Evolutionary conservation across 257 asterid genomes (phyloP), one percentile per base, ranked within the genome.

Genomic region (Asclepias syriaca): DNA sequence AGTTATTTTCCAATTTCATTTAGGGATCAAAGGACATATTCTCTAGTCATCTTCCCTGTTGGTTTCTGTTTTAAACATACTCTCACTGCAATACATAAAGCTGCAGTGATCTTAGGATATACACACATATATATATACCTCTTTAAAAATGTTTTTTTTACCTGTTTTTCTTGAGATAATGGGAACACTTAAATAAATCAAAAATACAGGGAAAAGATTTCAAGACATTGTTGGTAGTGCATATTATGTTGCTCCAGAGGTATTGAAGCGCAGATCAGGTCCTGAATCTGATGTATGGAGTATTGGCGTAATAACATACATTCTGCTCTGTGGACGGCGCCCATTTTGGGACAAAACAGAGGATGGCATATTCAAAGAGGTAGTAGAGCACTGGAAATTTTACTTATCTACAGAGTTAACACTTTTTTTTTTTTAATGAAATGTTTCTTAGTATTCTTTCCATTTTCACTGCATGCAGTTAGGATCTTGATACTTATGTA

Each of bases 281-380:
- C 98, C 99, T 58, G 98, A 92, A 82, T 95, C 99, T n/a, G 99
- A 95, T 84, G 99, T 84, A 8, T 95, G 99, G 99, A 95, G 99
- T 80, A 95, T 95, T 58, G 99, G 99, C 61, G 99, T 95, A 5
- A 95, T 95, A 46, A 95, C 99, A 32, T 95, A 95, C 81, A 95
- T 95, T 83, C 84, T 95, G 85, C 92, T 95, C 21, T 90, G 99
- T 60, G 99, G 99, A 16, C 85, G 99, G 65, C 89, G 99, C 58
- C 99, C 99, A 19, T 95, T 95, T 79, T 95, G 99, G 99, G 98
- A 95, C 83, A 95, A 88, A 81, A 95, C 99, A 0, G 97, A 95
- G 87, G 97, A 95, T 79, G 99, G 99, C 56, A 92, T 95, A 81
- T 92, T 95, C 83, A 95, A 90, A 81, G 99, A 95, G 99, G 99